Evolutionary conservation across 1,284 basidiomycete species (phyloP), one percentile per base, ranked within the genome.

Genomic region (Leccinum pachyderme): DNA sequence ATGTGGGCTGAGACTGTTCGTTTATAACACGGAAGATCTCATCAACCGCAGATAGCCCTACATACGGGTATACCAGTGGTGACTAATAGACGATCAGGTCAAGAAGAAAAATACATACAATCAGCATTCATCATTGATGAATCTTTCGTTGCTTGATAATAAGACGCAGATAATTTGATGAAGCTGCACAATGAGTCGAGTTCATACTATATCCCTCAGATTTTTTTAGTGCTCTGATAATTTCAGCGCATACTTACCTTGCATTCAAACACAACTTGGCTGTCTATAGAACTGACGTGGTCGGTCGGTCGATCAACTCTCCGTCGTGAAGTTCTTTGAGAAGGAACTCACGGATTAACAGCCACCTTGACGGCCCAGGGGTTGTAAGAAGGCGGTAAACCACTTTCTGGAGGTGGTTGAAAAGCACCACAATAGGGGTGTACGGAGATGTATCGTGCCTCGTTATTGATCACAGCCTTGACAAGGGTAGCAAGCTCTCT

Each of bases 381-480:
- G 56, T 90, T 90, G 59, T 83, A 75, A 5, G 82, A 77, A 1
- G 83, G 81, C 1, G 74, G 63, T 33, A 90, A 71, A 6, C 83
- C 81, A 58, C 86, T 88, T 63, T 89, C 86, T 0, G 82, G 80
- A 13, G 88, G 88, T 50, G 87, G 86, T 61, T 90, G 87, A 71
- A 90, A 90, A 18, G 87, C 79, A 37, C 87, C 75, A 73, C 87
- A 90, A 65, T 90, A 90, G 1, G 88, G 88, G 64, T 85, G 83
- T 61, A 86, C 70, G 4, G 84, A 75, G 22, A 90, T 82, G 67
- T 89, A 90, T 44, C 86, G 80, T 15, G 87, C 86, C 69, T 89
- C 87, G 51, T 84, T 89, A 62, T 89, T 87, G 61, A 89, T 88
- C 48, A 89, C 82, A 7, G 84, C 87, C 64, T 84, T 88, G 45